A percentile compares a stretch with the other conserved stretches of the same genome.
These are phyloP conservation scores for Porogramme epimiltina DNA, from an alignment of 1,284 basidiomycete genomes.

Conservation along the genomic window DNA sequence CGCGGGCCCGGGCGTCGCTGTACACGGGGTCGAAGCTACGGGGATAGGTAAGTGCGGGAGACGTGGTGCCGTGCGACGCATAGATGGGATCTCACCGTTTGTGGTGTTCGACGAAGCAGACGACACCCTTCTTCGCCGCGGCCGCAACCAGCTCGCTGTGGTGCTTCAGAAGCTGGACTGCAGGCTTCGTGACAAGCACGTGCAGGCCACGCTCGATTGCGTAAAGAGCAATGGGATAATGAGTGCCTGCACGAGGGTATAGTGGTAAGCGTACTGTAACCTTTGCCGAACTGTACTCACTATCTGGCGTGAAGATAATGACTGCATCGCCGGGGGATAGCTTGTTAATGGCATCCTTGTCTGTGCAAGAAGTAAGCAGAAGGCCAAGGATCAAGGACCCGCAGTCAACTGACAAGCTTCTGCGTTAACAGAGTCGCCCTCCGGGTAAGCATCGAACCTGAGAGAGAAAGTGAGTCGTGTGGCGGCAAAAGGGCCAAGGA, in stretches of 20 bases:
- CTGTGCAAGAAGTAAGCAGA: constrained; percentile 39
- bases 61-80: background rate
- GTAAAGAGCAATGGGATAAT: constrained; percentile 83
- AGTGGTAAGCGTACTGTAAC: background rate
- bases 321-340: constrained; percentile 84
- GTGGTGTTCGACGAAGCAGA: constrained; percentile 92
- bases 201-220: constrained; percentile 85
- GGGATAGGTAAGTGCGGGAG: background rate
- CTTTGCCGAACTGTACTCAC: constrained; percentile 43
- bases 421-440: constrained; percentile 66
- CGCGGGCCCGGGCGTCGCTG: constrained; percentile 82
- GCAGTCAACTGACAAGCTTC: constrained; percentile 71
- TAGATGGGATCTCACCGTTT: constrained; percentile 51
- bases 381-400: background rate
- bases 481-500: no score
- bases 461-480: background rate
- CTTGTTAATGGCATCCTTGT: constrained; percentile 84
- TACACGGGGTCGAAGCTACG: constrained; percentile 90
- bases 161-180: constrained; percentile 82
- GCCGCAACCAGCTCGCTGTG: constrained; percentile 78
- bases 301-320: constrained; percentile 87
- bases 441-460: constrained; percentile 82
- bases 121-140: constrained; percentile 77
- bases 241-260: constrained; percentile 59
- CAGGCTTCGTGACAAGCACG: constrained; percentile 92